Evolutionary conservation across 169 alveolate genomes (phyloP).

Genomic region (Plasmodium chabaudi): DNA sequence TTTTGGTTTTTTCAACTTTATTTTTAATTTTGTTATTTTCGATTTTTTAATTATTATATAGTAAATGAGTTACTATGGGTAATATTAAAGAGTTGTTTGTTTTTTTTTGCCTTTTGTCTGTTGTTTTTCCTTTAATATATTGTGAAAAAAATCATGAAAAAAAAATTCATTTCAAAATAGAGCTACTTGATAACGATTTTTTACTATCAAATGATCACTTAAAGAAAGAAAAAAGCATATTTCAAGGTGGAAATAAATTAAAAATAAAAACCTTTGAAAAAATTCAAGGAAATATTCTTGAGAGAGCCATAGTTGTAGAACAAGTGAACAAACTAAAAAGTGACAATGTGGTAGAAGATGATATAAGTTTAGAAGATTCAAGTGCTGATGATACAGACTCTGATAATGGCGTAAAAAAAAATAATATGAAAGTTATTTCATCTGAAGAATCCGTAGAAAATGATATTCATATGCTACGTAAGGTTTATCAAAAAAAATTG

Average conservation of each 20-base stretch:
- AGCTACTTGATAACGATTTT: constrained; percentile 54
- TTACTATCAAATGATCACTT: constrained; percentile 57
- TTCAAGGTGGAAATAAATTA: constrained; percentile 51
- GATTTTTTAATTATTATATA: constrained; percentile 13
- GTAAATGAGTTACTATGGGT: constrained; percentile 12
- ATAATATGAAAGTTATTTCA: constrained; percentile 48
- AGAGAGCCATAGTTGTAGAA: constrained; percentile 58
- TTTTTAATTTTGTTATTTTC: background rate
- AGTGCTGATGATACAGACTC: constrained; percentile 24
- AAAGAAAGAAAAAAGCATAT: constrained; percentile 53
- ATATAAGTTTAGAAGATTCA: constrained; percentile 15
- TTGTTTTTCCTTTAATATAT: constrained; percentile 17
- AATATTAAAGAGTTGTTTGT: constrained; percentile 21
- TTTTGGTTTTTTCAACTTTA: background rate
- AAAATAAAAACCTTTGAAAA: constrained; percentile 60
- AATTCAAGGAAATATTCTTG: constrained; percentile 61
- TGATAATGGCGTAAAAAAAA: constrained; percentile 2
- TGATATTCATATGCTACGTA: constrained; percentile 74
- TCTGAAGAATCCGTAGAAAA: constrained; percentile 72
- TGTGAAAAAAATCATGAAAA: constrained; percentile 28
- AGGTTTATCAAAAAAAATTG: constrained; percentile 51
- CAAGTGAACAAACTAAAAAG: constrained; percentile 38
- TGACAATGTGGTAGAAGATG: background rate
- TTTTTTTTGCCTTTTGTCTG: constrained; percentile 52
- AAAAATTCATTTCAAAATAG: constrained; percentile 65